Conservation (phyloP, 176 grass and related monocot genomes). For the Juncus inflexus region DNA sequence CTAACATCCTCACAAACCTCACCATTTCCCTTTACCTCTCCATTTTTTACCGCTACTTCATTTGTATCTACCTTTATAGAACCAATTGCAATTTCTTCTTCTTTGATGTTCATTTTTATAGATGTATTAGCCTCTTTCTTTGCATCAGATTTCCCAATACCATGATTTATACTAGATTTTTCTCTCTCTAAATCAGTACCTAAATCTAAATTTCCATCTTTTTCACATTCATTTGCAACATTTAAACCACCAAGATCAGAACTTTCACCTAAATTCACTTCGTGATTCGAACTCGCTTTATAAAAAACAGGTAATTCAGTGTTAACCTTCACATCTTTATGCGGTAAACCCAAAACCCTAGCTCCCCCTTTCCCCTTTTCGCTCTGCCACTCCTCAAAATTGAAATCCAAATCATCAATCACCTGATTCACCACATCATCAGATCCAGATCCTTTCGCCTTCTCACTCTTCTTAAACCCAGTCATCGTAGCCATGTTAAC, state of each 20-base stretch:
- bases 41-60: conserved; percentile 33
- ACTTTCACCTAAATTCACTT: conserved; percentile 22
- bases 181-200: conserved; percentile 15
- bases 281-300: conserved; percentile 26
- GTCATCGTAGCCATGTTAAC: conserved; percentile 75
- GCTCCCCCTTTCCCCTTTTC: conserved; percentile 45
- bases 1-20: conserved; percentile 18
- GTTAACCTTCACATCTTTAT: conserved; percentile 24
- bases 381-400: conserved; percentile 65
- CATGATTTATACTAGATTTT: conserved; percentile 30
- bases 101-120: conserved; percentile 39
- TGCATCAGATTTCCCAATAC: conserved; percentile 28
- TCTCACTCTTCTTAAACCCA: conserved; percentile 60
- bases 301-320: conserved; percentile 17
- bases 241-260: conserved; percentile 29
- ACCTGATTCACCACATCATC: conserved; percentile 68
- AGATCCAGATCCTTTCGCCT: conserved; percentile 39
- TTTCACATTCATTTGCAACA: conserved; percentile 26
- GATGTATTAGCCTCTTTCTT: conserved; percentile 29
- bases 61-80: conserved; percentile 52
- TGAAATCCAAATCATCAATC: conserved; percentile 70
- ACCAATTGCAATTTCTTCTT: conserved; percentile 41
- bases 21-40: conserved; percentile 35
- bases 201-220: conserved; percentile 28
- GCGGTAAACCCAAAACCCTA: conserved; percentile 27